Conservation (phyloP, 2,329 filamentous ascomycete species). For the Lizonia empirigonia region DNA sequence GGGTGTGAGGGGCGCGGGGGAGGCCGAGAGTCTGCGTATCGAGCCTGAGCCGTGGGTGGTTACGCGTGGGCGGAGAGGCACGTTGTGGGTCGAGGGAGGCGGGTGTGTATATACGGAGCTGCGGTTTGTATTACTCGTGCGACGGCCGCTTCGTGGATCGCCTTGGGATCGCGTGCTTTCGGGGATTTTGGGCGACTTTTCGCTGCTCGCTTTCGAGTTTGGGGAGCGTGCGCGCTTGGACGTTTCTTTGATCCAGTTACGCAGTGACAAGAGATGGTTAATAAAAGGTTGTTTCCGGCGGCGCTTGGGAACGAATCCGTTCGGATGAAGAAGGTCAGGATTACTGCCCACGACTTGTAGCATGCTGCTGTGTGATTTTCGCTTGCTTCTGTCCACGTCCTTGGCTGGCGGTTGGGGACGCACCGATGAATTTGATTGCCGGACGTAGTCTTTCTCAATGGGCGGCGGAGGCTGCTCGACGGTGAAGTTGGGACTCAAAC, state of each 20-base stretch:
- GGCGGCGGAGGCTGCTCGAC: constrained; percentile 65
- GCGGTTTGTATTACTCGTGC: constrained; percentile 44
- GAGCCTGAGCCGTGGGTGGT: constrained; percentile 50
- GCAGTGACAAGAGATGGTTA: constrained; percentile 69
- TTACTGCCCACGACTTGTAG: constrained; percentile 80
- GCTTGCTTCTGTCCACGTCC: constrained; percentile 61
- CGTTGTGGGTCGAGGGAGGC: constrained; percentile 21
- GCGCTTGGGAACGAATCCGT: constrained; percentile 61
- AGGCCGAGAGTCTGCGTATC: constrained; percentile 72
- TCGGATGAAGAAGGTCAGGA: constrained; percentile 64
- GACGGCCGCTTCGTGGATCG: constrained; percentile 27
- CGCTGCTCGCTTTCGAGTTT: constrained; percentile 43
- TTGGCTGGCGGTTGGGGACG: constrained; percentile 85
- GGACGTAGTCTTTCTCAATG: constrained; percentile 77
- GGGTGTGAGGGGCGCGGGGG: constrained; percentile 85
- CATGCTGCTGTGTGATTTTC: constrained; percentile 79
- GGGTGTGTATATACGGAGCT: constrained; percentile 47
- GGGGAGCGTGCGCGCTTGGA: constrained; percentile 45
- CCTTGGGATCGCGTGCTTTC: constrained; percentile 18
- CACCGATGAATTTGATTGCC: constrained; percentile 78
- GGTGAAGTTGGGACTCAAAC: constrained; percentile 47
- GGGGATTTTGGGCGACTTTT: constrained; percentile 41
- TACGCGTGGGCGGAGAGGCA: constrained; percentile 49
- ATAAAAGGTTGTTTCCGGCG: constrained; percentile 68
- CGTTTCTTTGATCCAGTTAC: constrained; percentile 75